phyloP scores from a whole-genome alignment of 495 filamentous ascomycete species.

The Aspergillus cavernicola region DNA sequence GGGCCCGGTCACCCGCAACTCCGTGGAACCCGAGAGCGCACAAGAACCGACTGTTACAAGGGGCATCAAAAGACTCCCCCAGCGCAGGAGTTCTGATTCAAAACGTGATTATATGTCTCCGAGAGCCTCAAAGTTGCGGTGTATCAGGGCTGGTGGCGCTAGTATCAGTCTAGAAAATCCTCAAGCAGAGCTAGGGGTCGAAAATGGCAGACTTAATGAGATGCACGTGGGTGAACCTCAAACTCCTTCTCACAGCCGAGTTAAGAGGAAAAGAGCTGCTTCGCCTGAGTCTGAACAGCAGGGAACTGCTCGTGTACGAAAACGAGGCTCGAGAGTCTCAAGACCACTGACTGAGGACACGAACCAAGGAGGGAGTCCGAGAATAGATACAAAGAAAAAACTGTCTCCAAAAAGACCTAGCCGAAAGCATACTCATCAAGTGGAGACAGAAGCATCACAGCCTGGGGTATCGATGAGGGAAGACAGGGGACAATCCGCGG shows the following conservation, averaged over 20 bases:
- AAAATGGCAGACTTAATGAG: background rate
- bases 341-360: background rate
- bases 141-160: background rate
- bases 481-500: background rate
- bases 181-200: too few relatives aligned
- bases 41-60: background rate
- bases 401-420: constrained; percentile 4
- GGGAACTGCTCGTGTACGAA: background rate
- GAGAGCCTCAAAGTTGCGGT: constrained; percentile 10
- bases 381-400: background rate
- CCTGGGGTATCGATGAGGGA: background rate
- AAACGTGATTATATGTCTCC: background rate
- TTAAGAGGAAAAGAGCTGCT: constrained; percentile 13
- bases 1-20: background rate
- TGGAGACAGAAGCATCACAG: background rate
- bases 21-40: background rate
- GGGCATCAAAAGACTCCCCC: constrained; percentile 7
- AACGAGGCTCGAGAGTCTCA: background rate
- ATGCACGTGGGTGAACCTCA: background rate
- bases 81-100: background rate
- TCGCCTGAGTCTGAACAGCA: constrained; percentile 4
- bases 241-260: background rate
- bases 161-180: too few relatives aligned
- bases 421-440: background rate
- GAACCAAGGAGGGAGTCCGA: background rate